phyloP scores from a whole-genome alignment of 208 protist genomes.

The Trichomonas vaginalis region DNA sequence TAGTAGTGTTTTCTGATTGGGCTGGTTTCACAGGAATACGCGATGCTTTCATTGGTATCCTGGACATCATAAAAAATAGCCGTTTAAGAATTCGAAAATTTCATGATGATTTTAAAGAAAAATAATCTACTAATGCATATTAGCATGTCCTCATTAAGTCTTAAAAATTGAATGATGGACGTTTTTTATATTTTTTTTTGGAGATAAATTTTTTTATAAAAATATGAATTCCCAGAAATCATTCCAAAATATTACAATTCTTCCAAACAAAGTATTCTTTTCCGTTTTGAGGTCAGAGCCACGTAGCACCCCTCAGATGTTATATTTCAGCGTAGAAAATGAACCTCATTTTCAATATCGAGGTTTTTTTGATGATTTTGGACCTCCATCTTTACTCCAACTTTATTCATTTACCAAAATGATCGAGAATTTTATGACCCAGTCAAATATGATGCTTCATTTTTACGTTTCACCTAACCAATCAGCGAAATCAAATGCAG shows the following conservation, averaged over 20 bases:
- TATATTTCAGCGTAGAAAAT: neutral
- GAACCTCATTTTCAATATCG: neutral
- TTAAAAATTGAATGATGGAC: neutral
- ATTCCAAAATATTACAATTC: neutral
- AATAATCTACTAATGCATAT: neutral
- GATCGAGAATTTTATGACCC: neutral
- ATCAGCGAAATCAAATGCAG: neutral
- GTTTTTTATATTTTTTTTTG: neutral
- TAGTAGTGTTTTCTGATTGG: no score
- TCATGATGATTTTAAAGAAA: neutral
- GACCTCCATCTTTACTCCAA: neutral
- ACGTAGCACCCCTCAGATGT: neutral
- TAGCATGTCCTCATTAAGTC: neutral
- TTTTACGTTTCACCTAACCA: neutral
- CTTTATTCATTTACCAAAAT: neutral
- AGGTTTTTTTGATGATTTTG: constrained; percentile 6
- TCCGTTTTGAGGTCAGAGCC: neutral
- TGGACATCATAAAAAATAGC: no score
- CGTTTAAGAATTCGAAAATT: no score
- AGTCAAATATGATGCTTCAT: neutral
- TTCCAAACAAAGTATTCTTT: neutral
- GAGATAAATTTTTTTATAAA: neutral
- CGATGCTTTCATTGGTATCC: no score
- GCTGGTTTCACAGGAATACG: no score
- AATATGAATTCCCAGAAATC: neutral